phyloP scores from a whole-genome alignment of 2,329 filamentous ascomycete genomes.

The Diaporthe sp. region DNA sequence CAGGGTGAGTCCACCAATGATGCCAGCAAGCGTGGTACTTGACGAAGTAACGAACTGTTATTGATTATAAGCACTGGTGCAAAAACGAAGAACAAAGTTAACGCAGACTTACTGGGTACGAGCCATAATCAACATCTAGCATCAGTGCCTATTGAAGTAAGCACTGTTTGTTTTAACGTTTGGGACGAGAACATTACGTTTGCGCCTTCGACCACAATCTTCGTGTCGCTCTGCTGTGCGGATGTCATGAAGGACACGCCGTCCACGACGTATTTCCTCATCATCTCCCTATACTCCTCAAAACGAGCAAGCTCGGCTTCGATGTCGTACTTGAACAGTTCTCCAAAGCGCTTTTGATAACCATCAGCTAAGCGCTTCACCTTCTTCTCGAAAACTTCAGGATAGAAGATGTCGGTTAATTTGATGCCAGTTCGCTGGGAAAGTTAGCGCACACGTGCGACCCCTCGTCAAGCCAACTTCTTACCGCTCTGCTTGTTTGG shows the following conservation, averaged over 20 bases:
- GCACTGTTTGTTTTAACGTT: not conserved
- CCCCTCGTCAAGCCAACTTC: not conserved
- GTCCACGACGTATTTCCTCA: conserved; percentile 73
- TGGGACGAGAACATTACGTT: conserved; percentile 38
- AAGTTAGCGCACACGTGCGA: not conserved
- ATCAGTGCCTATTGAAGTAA: conserved; percentile 59
- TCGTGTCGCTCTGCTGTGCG: conserved; percentile 61
- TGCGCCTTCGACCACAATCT: conserved; percentile 71
- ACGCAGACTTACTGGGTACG: conserved; percentile 38
- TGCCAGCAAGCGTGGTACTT: conserved; percentile 67
- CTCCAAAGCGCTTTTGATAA: conserved; percentile 76
- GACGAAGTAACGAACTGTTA: conserved; percentile 62
- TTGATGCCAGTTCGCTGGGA: conserved; percentile 68
- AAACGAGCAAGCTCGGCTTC: conserved; percentile 75
- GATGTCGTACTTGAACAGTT: conserved; percentile 71
- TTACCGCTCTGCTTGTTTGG: conserved; percentile 37
- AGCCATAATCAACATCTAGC: conserved; percentile 68
- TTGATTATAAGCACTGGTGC: not conserved
- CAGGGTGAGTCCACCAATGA: conserved; percentile 67
- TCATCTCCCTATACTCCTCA: conserved; percentile 65
- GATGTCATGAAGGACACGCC: conserved; percentile 71
- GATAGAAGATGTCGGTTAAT: conserved; percentile 74
- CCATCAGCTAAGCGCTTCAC: conserved; percentile 69
- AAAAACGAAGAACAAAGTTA: not conserved
- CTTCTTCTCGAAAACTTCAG: conserved; percentile 72